Evolutionary conservation across 306 rosid genomes (phyloP).

Genomic region (Astragalus membranaceus): DNA sequence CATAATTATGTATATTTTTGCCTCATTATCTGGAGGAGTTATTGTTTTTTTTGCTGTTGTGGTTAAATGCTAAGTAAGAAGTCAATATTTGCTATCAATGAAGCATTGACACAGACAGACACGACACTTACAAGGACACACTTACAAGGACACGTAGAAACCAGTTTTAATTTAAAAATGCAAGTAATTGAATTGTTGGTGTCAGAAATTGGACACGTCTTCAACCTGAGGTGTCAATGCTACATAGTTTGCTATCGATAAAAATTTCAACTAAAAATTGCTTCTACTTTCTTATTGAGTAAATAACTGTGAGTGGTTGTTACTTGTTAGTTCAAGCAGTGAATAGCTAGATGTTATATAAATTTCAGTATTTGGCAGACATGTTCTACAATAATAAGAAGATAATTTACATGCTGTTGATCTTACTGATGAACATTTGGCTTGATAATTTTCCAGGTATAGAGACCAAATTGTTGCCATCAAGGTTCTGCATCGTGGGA

Average conservation of each 20-base stretch:
- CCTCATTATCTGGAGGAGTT: background rate
- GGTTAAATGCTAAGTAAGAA: background rate
- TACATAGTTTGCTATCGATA: too few species aligned
- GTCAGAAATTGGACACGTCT: too few species aligned
- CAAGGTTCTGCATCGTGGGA: slow-evolving; percentile 87
- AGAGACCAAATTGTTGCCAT: slow-evolving; percentile 73
- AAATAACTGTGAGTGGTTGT: background rate
- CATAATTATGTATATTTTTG: background rate
- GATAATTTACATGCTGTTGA: background rate
- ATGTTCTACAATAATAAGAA: background rate
- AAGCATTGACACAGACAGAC: too few species aligned
- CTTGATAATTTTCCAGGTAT: slow-evolving; percentile 57
- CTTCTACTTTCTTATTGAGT: slow-evolving; percentile 4
- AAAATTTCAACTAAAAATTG: background rate
- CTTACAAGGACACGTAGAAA: too few species aligned
- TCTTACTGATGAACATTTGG: background rate
- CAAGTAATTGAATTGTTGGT: too few species aligned
- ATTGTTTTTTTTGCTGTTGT: background rate
- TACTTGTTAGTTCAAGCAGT: slow-evolving; percentile 15
- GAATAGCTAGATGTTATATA: background rate
- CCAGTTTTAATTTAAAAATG: too few species aligned
- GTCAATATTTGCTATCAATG: slow-evolving; percentile 4
- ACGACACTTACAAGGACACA: too few species aligned
- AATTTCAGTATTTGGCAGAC: slow-evolving; percentile 15
- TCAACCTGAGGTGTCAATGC: too few species aligned